Evolutionary conservation across 176 grass and related monocot genomes (phyloP).

Genomic region (Hordeum vulgare): DNA sequence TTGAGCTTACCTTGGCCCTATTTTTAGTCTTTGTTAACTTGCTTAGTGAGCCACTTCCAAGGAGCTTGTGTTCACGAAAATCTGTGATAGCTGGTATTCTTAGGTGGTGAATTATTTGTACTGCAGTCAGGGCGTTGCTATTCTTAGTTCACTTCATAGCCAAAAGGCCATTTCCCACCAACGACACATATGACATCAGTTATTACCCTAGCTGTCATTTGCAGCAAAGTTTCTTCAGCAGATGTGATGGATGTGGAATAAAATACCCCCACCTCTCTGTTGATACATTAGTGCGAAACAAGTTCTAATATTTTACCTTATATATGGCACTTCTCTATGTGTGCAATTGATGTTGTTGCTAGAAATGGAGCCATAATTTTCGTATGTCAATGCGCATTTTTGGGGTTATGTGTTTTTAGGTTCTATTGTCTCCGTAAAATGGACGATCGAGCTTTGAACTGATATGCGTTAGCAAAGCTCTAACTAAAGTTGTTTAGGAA

Average conservation of each 20-base stretch:
- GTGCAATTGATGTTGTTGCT: neutral
- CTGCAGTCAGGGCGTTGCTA: neutral
- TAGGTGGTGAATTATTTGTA: neutral
- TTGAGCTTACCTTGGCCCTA: conserved; percentile 6
- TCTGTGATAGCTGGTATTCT: neutral
- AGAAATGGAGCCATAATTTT: neutral
- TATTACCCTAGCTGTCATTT: neutral
- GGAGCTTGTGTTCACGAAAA: neutral
- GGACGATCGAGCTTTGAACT: neutral
- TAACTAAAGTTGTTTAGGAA: neutral
- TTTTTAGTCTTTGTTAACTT: conserved; percentile 30
- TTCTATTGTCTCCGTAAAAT: neutral
- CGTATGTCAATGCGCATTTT: neutral
- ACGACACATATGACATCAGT: neutral
- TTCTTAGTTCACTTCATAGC: conserved; percentile 16
- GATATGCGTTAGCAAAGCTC: neutral
- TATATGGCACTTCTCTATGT: neutral
- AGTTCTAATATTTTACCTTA: conserved; percentile 4
- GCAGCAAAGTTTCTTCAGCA: neutral
- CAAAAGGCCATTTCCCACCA: neutral
- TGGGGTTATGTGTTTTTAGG: neutral
- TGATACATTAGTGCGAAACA: neutral
- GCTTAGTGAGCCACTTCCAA: neutral
- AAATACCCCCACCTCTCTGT: neutral
- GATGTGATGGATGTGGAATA: neutral